A percentile compares a stretch with the other conserved stretches of the same genome.
Conservation (phyloP, 306 rosid genomes). For the Acacia acuminata region DNA sequence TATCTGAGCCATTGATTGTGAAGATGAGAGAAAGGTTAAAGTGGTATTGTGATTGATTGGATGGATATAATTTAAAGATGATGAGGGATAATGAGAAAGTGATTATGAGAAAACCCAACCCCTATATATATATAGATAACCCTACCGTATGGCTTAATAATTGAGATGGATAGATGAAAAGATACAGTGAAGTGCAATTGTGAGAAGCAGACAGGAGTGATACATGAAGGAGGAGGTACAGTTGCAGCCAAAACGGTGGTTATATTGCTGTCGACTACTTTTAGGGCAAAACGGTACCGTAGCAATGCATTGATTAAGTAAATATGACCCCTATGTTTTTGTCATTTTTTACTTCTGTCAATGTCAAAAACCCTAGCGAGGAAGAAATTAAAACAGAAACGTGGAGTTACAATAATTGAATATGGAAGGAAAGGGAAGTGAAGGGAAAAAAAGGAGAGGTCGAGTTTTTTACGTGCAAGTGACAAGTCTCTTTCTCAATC, state of each 20-base stretch:
- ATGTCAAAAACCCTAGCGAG: not conserved
- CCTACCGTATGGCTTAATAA: not conserved
- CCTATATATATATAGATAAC: not conserved
- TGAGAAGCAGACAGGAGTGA: not conserved
- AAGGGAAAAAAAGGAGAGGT: not conserved
- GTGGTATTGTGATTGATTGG: no score
- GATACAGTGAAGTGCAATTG: not conserved
- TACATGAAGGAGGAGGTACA: not conserved
- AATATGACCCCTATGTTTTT: not conserved
- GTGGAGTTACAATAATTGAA: not conserved
- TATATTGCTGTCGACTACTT: not conserved
- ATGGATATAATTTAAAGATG: no score
- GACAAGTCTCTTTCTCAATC: not conserved
- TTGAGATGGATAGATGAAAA: not conserved
- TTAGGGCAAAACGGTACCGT: not conserved
- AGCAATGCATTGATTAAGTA: not conserved
- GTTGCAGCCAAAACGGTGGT: constrained; percentile 17
- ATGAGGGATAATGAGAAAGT: no score
- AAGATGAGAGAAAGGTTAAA: no score
- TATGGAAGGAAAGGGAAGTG: not conserved
- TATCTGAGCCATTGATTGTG: no score
- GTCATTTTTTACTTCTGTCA: constrained; percentile 19
- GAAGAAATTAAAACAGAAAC: not conserved
- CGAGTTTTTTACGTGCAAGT: constrained; percentile 1
- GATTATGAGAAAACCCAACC: no score